Evolutionary conservation across 352 stramenopile species (phyloP), one percentile per base, ranked within the genome.

Genomic region (Pythium insidiosum): DNA sequence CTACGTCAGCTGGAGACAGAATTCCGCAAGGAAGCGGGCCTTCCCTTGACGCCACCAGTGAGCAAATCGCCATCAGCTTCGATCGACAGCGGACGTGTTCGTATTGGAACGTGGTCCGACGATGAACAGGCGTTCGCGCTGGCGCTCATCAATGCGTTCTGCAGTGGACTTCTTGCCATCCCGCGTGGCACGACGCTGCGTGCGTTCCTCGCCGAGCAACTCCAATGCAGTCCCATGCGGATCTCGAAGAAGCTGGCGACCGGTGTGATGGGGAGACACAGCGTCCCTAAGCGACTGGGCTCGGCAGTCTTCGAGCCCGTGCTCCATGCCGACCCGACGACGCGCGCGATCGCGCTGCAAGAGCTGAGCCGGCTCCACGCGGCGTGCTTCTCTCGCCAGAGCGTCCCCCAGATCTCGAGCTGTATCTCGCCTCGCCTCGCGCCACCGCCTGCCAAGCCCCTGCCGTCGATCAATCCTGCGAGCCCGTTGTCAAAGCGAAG

Each of bases 211-310:
- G 85, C 90, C 5, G 63, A 96, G 34, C 91, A 87, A 43, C 50
- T 97, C 3, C 75, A 85, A 40, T 97, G 90, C 56, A 87, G 97
- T 66, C 87, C 88, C 4, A 97, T 97, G 88, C 59, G 90, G 5
- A 97, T 97, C 40, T 96, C 88, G 5, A 97, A 97, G 64, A 97
- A 97, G 57, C 96, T 93, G 47, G 79, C 82, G 9, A 63, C 41
- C 2, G 43, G 48, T 4, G 46, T 42, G 23, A 63, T 67, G 34
- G 53, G 39, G 1, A 50, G 46, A 38, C 46, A 50, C 9, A 30
- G 28, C 10, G 19, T 67, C 0, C 58, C 58, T 4, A 60, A 59
- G 48, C 45, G 42, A 11, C 56, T 66, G 12, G 56, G 56, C 18
- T 61, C 36, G 11, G 53, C 53, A 13, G 52, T 44, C 3, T 62